Evolutionary conservation across 768 basidiomycete species (phyloP), one percentile per base, ranked within the genome.

Genomic region (Amanita rubescens): DNA sequence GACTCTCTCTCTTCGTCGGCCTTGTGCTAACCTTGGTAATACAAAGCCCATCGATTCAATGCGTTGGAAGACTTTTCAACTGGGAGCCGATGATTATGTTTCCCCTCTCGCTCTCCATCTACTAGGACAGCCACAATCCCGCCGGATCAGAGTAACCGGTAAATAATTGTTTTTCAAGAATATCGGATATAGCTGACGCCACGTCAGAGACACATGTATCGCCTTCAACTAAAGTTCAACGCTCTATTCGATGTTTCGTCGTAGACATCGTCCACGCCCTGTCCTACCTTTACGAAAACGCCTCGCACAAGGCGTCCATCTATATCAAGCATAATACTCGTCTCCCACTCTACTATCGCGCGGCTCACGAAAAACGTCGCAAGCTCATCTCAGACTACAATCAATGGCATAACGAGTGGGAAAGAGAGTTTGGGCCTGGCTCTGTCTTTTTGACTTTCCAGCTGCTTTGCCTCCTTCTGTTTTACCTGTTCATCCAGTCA

Each of bases 11-110:
- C n/a, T n/a, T n/a, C n/a, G n/a, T n/a, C n/a, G n/a, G n/a, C n/a
- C n/a, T n/a, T 25, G 15, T 20, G 15, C 12, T 20, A 22, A 30
- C 20, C 27, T 12, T 53, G 7, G 14, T 15, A 17, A 4, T 15
- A n/a, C 30, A 10, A 38, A 54, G 53, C 45, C 53, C 11, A 54
- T 54, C 25, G 45, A 54, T 27, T 44, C 53, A 2, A 34, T 30
- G 38, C 45, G 53, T 38, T 54, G 44, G 44, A 47, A 32, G 24
- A 3, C 32, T 20, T 54, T 54, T n/a, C 10, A 41, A 12, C 25
- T 24, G 14, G 47, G 24, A n/a, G n/a, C 38, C 3, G 33, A 47
- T 9, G 27, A 42, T 10, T 39, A 49, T 19, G 22, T 42, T 11
- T 54, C 46, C 6, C 45, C 53, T 2, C 53, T 54, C 22, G 53